These are phyloP conservation scores for Trichoderma cornu-damae DNA, from an alignment of 2,329 filamentous ascomycete species.

Conservation along the genomic window DNA sequence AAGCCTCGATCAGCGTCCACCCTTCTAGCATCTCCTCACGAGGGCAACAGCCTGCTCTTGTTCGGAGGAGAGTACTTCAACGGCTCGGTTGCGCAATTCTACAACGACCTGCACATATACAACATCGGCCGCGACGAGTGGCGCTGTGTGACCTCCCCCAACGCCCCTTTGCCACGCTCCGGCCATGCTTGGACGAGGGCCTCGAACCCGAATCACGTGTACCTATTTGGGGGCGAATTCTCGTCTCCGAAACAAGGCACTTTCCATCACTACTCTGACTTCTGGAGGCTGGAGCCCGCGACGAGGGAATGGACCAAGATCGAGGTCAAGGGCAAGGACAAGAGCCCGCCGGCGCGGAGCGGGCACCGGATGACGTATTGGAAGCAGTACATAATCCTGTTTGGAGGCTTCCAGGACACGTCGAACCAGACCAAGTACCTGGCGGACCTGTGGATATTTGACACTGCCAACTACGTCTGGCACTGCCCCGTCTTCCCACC, in stretches of 20 bases:
- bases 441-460: conserved; percentile 91
- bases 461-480: conserved; percentile 84
- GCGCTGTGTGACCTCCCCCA: conserved; percentile 84
- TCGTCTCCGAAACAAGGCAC: conserved; percentile 95
- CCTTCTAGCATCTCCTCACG: conserved; percentile 77
- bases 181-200: conserved; percentile 94
- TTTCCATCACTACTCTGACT: conserved; percentile 99
- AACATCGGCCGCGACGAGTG: conserved; percentile 83
- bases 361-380: conserved; percentile 95
- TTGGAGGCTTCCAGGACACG: conserved; percentile 96
- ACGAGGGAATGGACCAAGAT: conserved; percentile 87
- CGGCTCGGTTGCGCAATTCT: conserved; percentile 73
- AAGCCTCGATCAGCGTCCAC: conserved; percentile 73
- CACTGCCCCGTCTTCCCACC: conserved; percentile 68
- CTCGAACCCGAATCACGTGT: conserved; percentile 77
- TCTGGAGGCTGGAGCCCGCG: conserved; percentile 84
- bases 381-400: conserved; percentile 94
- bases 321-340: conserved; percentile 71
- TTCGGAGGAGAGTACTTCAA: conserved; percentile 97
- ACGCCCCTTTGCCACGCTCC: conserved; percentile 81
- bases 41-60: conserved; percentile 80
- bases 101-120: conserved; percentile 62
- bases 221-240: conserved; percentile 94
- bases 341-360: conserved; percentile 75
- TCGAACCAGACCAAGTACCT: conserved; percentile 92